Base-by-base conservation (phyloP, 176 grass and related monocot genomes). In the Chloris gayana region DNA sequence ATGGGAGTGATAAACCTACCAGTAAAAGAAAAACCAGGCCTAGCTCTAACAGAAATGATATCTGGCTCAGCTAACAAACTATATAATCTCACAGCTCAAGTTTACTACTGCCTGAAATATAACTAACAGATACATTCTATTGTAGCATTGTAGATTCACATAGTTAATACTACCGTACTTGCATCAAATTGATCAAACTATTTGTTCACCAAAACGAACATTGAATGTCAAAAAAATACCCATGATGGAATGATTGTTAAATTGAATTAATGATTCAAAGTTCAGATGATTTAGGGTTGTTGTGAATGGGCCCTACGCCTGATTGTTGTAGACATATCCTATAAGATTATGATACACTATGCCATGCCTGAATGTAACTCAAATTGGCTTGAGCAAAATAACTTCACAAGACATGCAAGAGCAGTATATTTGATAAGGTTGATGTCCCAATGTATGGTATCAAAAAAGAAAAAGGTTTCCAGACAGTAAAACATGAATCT, bases 381-480 rank as follows among this genome's bases (percentile, higher is more conserved):
- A 57, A 32, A 61, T 47, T 49, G 8, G 26, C 38, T 54, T 35
- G 32, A 68, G 63, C 50, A 79, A 67, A 67, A 54, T 27, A 79
- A 63, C 71, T 80, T 41, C 21, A 53, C 22, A 17, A 34, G 9
- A 64, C 14, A 17, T 63, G 69, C 26, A 73, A 29, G 34, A 80
- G 19, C 56, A 69, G 66, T 3, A 68, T 69, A 68, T 69, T 56
- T 60, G 82, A 45, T 67, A 51, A 84, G 38, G 24, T 56, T 89
- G 41, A 30, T 76, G 14, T 73, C 8, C 75, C 51, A n/a, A 85
- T 38, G 33, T 75, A 80, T 72, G 31, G 64, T 67, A 58, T 58
- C 8, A 9, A 35, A 35, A 77, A 39, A 67, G 31, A 45, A 19
- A 22, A 63, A n/a, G 56, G 39, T 77, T 69, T 73, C 45, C 17